Base-by-base conservation (phyloP, 1,139 yeast genomes). In the Nakaseomyces kungkrabaensis region DNA sequence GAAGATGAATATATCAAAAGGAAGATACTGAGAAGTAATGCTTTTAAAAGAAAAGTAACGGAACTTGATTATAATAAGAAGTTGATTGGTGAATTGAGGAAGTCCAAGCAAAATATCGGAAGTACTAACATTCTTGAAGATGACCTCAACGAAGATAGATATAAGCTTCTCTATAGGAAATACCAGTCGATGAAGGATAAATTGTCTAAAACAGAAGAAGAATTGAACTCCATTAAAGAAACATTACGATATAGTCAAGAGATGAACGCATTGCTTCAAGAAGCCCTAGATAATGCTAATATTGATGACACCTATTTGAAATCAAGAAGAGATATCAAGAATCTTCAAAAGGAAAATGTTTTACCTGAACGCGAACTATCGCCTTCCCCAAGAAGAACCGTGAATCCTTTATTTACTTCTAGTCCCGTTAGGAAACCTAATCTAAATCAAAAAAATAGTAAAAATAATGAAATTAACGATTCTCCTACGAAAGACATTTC, bases 221-320 rank as follows among this genome's bases (percentile, higher is more conserved):
- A 77, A 60, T 68, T 82, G 29, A 70, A 78, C 62, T 84, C 80
- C 56, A 76, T 85, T 40, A 86, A 82, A 61, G 76, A 83, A 68
- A 77, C 78, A 3, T 68, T 82, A 50, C 75, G 78, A 17, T 79
- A 62, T 48, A 60, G 66, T 4, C 56, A 59, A 34, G 68, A 65
- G 50, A 64, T 63, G 50, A 62, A 61, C 43, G 45, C 54, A 1
- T 48, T 64, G 24, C 55, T 63, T 40, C 63, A 63, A 49, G 58
- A 62, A 27, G 48, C 62, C 40, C 49, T 65, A 31, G 65, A 63
- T 48, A 68, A 65, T 36, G 67, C 67, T 13, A 62, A 65, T 45
- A 56, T 65, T 17, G 68, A 62, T 50, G 54, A 60, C 37, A 62
- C 60, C 11, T 63, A 63, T 45, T 59, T 65, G 22, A 61, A 63